Evolutionary conservation across 345 rosid species (phyloP), one percentile per base, ranked within the genome.

Genomic region (Rhizophora mangle): DNA sequence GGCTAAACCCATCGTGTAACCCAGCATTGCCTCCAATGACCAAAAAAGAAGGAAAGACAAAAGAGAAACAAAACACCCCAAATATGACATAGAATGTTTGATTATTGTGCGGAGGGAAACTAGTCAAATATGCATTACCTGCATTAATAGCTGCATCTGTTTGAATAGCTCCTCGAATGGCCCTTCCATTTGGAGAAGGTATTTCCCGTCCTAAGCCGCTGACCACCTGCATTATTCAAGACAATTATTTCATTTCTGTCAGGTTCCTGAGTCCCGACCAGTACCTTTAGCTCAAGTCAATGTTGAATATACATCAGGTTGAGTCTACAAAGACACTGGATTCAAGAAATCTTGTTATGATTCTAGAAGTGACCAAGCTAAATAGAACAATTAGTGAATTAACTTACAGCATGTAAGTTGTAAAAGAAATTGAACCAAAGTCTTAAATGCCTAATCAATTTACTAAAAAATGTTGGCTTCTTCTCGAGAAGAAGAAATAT

Each of bases 181-280:
- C 90, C 30, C 85, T 79, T 27, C 97, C 97, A 75, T 82, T 87
- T 46, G 99, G 93, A 36, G 93, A 89, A 31, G 96, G 93, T 67
- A 89, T 88, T 88, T 91, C 91, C 83, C 96, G 74, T 69, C 96
- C 92, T 60, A 91, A 72, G 24, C 97, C 99, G 64, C 99, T 91
- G 69, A 95, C 88, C 56, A 91, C 96, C 97, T 94, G 80, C 67
- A 64, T 39, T 21, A 65, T 47, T 60, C 30, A 27, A 62, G 57
- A 9, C 4, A 53, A 21, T 51, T 21, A 31, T 13, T 8, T 29
- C 20, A 34, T 11, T 27, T 31, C 8, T 24, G 37, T 47, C 62
- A 55, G 20, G 53, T 52, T 63, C 62, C 10, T 34, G 37, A 34
- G 37, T 34, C 9, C 37, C 10, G 36, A 60, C 21, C 29, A 49